Conservation (phyloP, 306 rosid species). For the Leucaena leucocephala region DNA sequence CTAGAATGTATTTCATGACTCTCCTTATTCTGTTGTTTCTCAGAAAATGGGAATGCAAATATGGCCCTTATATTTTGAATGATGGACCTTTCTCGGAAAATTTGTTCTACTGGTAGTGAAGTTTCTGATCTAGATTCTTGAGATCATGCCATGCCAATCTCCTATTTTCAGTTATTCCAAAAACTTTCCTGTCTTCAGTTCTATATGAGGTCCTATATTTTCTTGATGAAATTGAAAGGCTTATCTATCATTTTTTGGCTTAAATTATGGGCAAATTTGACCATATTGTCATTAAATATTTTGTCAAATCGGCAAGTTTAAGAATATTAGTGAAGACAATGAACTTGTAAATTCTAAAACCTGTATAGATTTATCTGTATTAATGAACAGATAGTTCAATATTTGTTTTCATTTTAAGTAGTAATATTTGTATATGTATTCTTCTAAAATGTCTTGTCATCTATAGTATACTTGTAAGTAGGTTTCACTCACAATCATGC, state of each 20-base stretch:
- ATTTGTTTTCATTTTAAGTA: too few species aligned
- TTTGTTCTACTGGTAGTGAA: not conserved
- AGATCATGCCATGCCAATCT: not conserved
- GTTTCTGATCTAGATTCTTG: not conserved
- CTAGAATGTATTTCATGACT: not conserved
- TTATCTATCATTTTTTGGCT: not conserved
- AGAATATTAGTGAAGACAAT: too few species aligned
- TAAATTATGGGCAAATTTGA: too few species aligned
- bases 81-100: not conserved
- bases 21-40: not conserved
- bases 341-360: not conserved
- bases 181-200: not conserved
- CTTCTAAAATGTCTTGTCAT: too few species aligned
- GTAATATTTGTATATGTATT: too few species aligned
- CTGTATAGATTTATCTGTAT: too few species aligned
- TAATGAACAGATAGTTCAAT: too few species aligned
- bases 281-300: not conserved
- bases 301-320: too few species aligned
- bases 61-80: not conserved
- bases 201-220: not conserved
- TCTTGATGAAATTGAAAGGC: not conserved
- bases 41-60: not conserved
- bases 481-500: too few species aligned
- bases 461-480: too few species aligned
- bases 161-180: not conserved